Base-by-base conservation (phyloP, 306 rosid genomes). In the Cajanus cajan region DNA sequence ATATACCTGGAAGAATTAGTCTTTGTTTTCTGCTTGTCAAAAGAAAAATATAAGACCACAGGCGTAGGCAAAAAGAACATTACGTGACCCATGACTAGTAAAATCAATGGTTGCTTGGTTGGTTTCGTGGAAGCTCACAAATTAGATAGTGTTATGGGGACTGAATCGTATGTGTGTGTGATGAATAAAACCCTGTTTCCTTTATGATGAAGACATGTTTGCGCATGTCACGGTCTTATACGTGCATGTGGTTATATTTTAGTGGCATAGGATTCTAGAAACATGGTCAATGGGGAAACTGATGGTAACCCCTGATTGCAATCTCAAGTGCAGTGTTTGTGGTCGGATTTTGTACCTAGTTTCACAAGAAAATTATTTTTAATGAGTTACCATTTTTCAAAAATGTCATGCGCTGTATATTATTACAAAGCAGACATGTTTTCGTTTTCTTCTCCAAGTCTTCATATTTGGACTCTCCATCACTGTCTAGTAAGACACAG, bases 71-170 rank as follows among this genome's bases (percentile, higher is more conserved):
- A n/a, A 41, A 11, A 40, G 37, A 59, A 33, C 33, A 31, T 72
- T 72, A 44, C 72, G 69, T 28, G 54, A 80, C 68, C 11, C 36
- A 8, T 33, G 64, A 51, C 34, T 18, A 3, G 50, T 33, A 37
- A 11, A 33, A 3, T 18, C 39, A 1, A 28, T 28, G 31, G 2
- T 28, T 28, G 31, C 31, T 28, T 9, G 70, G 12, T 71, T 28
- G 78, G 73, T 57, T 74, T 81, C 65, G 15, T 36, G 44, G 69
- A 78, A 78, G 74, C 21, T 82, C 15, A 78, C 67, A 15, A 63
- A 78, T 58, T 48, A 59, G 70, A 40, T 44, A 71, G 19, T 64
- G 70, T 69, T 57, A 43, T 67, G 70, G 62, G 63, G 43, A 65
- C 68, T 39, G 54, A 51, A 13, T 58, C 39, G 28, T 22, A 3